A percentile compares a stretch with the other conserved stretches of the same genome.
phyloP scores from a whole-genome alignment of 768 basidiomycete genomes.

The Tephrocybe sp. region DNA sequence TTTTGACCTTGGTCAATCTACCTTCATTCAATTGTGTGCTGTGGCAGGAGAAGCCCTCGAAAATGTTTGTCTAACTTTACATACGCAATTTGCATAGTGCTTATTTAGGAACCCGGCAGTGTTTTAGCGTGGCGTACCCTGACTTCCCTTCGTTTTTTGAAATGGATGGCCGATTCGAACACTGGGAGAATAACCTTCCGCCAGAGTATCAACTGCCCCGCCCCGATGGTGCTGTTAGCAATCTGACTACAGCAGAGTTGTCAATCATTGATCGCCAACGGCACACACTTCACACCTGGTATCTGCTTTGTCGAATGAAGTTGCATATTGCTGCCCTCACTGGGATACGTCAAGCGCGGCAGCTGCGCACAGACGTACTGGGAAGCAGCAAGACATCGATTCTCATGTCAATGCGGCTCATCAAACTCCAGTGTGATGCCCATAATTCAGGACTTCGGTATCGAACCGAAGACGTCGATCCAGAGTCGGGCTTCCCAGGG shows the following conservation, averaged over 20 bases:
- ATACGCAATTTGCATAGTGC: too few species aligned
- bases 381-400: conserved; percentile 39
- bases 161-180: conserved; percentile 41
- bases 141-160: conserved; percentile 36
- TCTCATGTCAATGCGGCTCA: conserved; percentile 39
- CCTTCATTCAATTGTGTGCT: conserved; percentile 37
- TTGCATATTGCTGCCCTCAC: conserved; percentile 43
- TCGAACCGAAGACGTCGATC: conserved; percentile 20
- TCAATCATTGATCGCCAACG: conserved; percentile 38
- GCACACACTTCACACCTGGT: conserved; percentile 47
- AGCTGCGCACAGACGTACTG: conserved; percentile 24
- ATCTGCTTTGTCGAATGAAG: conserved; percentile 43
- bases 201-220: conserved; percentile 37
- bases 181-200: conserved; percentile 44
- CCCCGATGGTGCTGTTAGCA: conserved; percentile 25
- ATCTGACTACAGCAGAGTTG: conserved; percentile 28
- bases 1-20: conserved; percentile 35
- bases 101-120: too few species aligned
- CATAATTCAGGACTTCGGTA: conserved; percentile 26
- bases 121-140: conserved; percentile 34
- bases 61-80: conserved; percentile 34
- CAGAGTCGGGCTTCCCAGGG: conserved; percentile 26
- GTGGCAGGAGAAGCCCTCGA: conserved; percentile 42
- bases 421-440: conserved; percentile 41
- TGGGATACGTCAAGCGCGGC: conserved; percentile 26